Evolutionary conservation across 139 green algal species (phyloP).

Genomic region (Closterium sp.): DNA sequence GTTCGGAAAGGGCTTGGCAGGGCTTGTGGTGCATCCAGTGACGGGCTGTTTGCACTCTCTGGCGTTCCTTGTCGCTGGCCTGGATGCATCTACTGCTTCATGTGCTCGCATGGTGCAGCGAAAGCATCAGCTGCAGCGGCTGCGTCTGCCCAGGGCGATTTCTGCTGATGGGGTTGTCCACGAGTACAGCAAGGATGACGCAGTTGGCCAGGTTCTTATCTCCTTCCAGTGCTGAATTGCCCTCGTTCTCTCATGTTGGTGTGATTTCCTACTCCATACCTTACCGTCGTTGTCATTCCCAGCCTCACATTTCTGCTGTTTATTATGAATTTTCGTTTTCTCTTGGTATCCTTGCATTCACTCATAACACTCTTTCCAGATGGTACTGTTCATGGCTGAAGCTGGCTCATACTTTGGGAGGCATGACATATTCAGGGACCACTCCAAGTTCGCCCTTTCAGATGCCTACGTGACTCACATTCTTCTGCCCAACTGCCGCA

Average conservation of each 20-base stretch:
- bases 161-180: background rate
- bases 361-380: background rate
- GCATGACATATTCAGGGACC: conserved; percentile 4
- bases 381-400: background rate
- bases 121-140: background rate
- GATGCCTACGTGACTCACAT: background rate
- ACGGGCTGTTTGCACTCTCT: background rate
- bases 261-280: background rate
- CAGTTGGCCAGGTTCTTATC: conserved; percentile 3
- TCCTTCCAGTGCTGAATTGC: background rate
- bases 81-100: background rate
- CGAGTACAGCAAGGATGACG: background rate
- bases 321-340: background rate
- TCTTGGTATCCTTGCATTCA: background rate
- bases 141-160: conserved; percentile 2
- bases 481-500: background rate
- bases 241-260: background rate
- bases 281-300: background rate
- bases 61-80: background rate
- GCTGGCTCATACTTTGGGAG: background rate
- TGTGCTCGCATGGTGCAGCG: background rate
- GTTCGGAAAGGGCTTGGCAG: background rate
- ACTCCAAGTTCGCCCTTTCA: background rate
- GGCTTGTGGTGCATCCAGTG: background rate
- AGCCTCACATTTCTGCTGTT: background rate